phyloP scores from a whole-genome alignment of 805 yeast species.

The Yueomyces sp. region DNA sequence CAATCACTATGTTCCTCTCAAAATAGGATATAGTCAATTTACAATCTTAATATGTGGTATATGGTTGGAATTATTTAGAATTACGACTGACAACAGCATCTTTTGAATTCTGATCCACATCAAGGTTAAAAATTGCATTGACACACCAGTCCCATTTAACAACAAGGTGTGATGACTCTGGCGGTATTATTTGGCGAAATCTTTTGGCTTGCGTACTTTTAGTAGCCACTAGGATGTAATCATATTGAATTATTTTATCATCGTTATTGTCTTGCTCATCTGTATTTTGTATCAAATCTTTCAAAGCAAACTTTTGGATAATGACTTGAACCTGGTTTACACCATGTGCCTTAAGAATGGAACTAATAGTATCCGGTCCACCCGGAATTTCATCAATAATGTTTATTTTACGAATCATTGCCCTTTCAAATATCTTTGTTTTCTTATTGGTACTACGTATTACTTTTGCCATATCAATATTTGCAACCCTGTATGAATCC shows the following conservation, averaged over 20 bases:
- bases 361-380: constrained; percentile 13
- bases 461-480: constrained; percentile 11
- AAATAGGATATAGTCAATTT: no score
- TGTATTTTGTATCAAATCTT: constrained; percentile 6
- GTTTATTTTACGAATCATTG: constrained; percentile 10
- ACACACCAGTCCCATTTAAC: constrained; percentile 26
- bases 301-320: constrained; percentile 6
- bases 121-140: constrained; percentile 15
- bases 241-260: background rate
- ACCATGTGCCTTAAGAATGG: constrained; percentile 18
- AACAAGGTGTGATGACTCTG: constrained; percentile 3
- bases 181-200: constrained; percentile 7
- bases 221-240: constrained; percentile 16
- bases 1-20: no score
- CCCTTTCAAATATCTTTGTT: constrained; percentile 17
- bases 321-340: constrained; percentile 11
- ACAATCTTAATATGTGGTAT: no score
- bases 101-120: constrained; percentile 4
- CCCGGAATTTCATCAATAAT: constrained; percentile 18
- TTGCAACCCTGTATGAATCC: constrained; percentile 21
- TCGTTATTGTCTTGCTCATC: background rate
- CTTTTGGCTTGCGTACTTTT: constrained; percentile 19
- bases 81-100: constrained; percentile 2
- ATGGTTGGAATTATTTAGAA: no score
- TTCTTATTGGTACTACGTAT: constrained; percentile 7